Conservation (phyloP, 768 basidiomycete genomes). For the Obba rivulosa region DNA sequence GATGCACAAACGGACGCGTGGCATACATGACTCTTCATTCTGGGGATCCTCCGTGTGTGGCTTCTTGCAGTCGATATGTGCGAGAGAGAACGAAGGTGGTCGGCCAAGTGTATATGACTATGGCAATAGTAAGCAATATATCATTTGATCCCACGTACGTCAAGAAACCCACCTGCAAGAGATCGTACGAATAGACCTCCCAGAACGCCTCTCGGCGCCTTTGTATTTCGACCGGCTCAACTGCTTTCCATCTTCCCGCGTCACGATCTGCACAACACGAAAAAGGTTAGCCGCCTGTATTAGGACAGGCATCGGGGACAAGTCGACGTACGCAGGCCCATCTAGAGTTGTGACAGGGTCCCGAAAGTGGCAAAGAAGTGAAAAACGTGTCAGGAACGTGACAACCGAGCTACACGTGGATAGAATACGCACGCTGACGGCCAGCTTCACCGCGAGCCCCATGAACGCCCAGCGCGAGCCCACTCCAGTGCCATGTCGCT, state of each 20-base stretch:
- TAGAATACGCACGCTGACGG: slow-evolving; percentile 48
- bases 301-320: neutral
- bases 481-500: slow-evolving; percentile 43
- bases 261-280: slow-evolving; percentile 48
- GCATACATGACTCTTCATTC: slow-evolving; percentile 49
- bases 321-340: slow-evolving; percentile 57
- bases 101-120: slow-evolving; percentile 69
- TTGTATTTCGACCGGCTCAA: slow-evolving; percentile 49
- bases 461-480: slow-evolving; percentile 67
- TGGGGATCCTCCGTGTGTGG: slow-evolving; percentile 40
- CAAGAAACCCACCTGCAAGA: slow-evolving; percentile 49
- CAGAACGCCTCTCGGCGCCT: slow-evolving; percentile 59
- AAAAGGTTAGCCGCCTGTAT: neutral
- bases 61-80: slow-evolving; percentile 52
- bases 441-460: slow-evolving; percentile 66
- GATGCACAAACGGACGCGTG: slow-evolving; percentile 28
- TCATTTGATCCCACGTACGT: neutral
- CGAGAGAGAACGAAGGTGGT: slow-evolving; percentile 56
- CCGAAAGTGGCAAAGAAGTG: neutral
- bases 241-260: slow-evolving; percentile 55
- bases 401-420: neutral
- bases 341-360: slow-evolving; percentile 26
- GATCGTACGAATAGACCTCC: slow-evolving; percentile 63
- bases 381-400: slow-evolving; percentile 7
- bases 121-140: neutral